phyloP scores from a whole-genome alignment of 306 rosid species.

The Castanea crenata region DNA sequence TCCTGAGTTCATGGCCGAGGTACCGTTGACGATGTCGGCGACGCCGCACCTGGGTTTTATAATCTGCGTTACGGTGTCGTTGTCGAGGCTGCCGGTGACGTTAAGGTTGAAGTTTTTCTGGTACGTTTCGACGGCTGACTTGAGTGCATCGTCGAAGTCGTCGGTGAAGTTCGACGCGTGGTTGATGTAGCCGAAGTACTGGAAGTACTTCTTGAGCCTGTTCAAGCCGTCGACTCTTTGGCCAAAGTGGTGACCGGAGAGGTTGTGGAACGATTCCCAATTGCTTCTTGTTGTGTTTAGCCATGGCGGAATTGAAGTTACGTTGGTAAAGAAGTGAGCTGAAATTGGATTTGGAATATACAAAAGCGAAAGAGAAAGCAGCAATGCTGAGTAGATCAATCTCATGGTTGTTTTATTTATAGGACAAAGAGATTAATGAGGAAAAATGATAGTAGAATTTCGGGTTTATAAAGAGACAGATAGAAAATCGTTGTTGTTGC shows the following conservation, averaged over 20 bases:
- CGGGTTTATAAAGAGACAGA: too few species aligned
- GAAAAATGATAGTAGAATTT: too few species aligned
- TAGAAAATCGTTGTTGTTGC: too few species aligned
- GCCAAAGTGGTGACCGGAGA: constrained; percentile 51
- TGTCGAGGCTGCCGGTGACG: constrained; percentile 65
- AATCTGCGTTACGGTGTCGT: constrained; percentile 42
- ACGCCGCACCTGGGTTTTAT: constrained; percentile 66
- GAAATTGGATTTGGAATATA: constrained; percentile 29
- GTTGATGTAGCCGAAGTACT: constrained; percentile 74
- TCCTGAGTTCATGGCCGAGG: constrained; percentile 66
- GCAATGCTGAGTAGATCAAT: constrained; percentile 13
- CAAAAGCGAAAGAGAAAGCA: constrained; percentile 15
- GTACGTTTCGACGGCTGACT: constrained; percentile 52
- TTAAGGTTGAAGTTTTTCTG: constrained; percentile 87
- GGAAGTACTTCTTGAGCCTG: constrained; percentile 63
- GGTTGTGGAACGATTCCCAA: constrained; percentile 58
- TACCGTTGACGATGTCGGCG: constrained; percentile 69
- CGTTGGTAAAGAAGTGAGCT: constrained; percentile 62
- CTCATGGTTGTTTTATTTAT: constrained; percentile 26
- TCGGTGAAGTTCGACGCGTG: constrained; percentile 48
- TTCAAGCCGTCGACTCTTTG: constrained; percentile 45
- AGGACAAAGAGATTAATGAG: too few species aligned
- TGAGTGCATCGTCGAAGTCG: constrained; percentile 56
- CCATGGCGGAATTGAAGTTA: constrained; percentile 49
- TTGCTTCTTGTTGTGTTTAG: constrained; percentile 1